These are phyloP conservation scores for Cynara cardunculus DNA, from an alignment of 129 eudicot genomes.

Conservation along the genomic window DNA sequence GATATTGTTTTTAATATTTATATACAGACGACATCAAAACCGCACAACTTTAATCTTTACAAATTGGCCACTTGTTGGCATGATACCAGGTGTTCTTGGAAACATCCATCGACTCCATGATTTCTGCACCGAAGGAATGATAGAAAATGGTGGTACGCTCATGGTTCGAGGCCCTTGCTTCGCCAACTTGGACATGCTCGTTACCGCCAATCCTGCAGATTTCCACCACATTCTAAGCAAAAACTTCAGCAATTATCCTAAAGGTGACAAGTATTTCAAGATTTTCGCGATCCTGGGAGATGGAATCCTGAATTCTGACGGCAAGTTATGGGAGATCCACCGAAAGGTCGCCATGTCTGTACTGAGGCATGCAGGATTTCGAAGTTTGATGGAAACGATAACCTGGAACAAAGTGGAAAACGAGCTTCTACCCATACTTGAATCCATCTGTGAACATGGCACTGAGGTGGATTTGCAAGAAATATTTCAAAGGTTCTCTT, in stretches of 20 bases:
- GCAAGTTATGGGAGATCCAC: slow-evolving; percentile 30
- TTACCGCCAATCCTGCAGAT: slow-evolving; percentile 37
- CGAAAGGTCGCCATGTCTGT: slow-evolving; percentile 19
- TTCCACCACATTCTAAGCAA: slow-evolving; percentile 32
- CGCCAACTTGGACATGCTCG: slow-evolving; percentile 18
- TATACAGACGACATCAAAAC: not conserved
- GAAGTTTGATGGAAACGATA: not conserved
- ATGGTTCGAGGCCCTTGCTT: slow-evolving; percentile 19
- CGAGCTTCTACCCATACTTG: slow-evolving; percentile 17
- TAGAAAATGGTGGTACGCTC: slow-evolving; percentile 8
- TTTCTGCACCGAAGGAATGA: not conserved
- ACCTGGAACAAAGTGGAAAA: slow-evolving; percentile 3
- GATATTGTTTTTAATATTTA: not conserved
- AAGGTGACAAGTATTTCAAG: slow-evolving; percentile 24
- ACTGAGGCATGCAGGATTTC: not conserved
- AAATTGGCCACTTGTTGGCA: slow-evolving; percentile 27
- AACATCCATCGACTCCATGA: slow-evolving; percentile 22
- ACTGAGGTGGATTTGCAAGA: slow-evolving; percentile 45
- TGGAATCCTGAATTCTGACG: slow-evolving; percentile 31
- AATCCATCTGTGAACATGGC: not conserved
- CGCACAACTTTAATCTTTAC: not conserved
- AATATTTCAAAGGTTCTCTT: slow-evolving; percentile 43
- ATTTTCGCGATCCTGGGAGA: slow-evolving; percentile 43
- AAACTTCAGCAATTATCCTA: slow-evolving; percentile 32
- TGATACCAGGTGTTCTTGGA: not conserved